Conservation (phyloP, 306 rosid genomes). For the Quercus dentata region DNA sequence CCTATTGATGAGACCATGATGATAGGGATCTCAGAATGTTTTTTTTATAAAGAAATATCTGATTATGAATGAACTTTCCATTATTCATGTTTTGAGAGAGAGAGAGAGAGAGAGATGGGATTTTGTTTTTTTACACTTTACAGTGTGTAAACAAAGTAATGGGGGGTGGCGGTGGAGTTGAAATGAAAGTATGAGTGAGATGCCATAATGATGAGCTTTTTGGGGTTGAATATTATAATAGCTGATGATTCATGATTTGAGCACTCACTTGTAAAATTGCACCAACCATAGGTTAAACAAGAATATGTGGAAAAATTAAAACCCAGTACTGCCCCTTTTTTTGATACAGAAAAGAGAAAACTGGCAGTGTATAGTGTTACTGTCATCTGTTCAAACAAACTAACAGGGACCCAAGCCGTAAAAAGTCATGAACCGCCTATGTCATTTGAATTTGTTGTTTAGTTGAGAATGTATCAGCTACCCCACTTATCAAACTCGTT, state of each 20-base stretch:
- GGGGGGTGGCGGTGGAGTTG: conserved; percentile 1
- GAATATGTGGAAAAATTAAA: too few species aligned
- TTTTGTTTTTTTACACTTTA: conserved; percentile 37
- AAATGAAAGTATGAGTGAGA: too few species aligned
- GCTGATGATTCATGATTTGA: too few species aligned
- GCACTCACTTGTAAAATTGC: too few species aligned
- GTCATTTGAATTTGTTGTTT: background rate
- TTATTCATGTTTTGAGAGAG: background rate
- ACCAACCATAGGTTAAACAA: too few species aligned
- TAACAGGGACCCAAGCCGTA: background rate
- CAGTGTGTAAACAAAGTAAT: conserved; percentile 9
- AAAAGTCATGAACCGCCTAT: background rate
- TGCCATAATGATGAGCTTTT: too few species aligned
- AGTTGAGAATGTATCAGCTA: background rate
- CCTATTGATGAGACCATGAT: conserved; percentile 27
- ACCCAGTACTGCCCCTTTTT: too few species aligned
- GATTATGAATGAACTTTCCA: conserved; percentile 11
- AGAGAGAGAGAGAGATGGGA: background rate
- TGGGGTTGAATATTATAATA: too few species aligned
- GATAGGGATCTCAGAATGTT: conserved; percentile 24
- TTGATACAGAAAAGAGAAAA: too few species aligned
- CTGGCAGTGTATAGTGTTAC: background rate
- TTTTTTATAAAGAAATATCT: background rate
- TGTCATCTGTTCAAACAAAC: background rate
- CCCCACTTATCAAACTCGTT: conserved; percentile 13